Evolutionary conservation across 768 basidiomycete genomes (phyloP).

Genomic region (Amanita thiersii): DNA sequence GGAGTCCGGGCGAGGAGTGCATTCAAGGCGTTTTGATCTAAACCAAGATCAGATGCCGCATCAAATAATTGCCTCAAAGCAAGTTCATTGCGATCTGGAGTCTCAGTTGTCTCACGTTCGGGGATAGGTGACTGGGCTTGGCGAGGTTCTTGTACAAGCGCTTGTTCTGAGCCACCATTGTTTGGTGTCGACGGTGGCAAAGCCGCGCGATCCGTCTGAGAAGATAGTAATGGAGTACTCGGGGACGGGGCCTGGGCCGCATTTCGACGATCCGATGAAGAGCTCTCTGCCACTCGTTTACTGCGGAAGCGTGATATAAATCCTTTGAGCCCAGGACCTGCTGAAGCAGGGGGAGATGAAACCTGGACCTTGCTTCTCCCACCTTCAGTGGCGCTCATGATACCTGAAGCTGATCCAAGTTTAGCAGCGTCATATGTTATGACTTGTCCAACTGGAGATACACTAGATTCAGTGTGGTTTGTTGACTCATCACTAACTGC

Average conservation of each 20-base stretch:
- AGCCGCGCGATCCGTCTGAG: constrained; percentile 8
- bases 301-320: constrained; percentile 74
- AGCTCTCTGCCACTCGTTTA: constrained; percentile 28
- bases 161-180: constrained; percentile 18
- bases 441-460: constrained; percentile 29
- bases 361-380: constrained; percentile 46
- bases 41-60: constrained; percentile 66
- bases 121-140: constrained; percentile 14
- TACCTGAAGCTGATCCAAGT: constrained; percentile 18
- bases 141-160: constrained; percentile 23
- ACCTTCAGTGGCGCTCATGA: constrained; percentile 42
- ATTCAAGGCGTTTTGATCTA: constrained; percentile 64
- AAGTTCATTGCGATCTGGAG: not conserved
- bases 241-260: constrained; percentile 15
- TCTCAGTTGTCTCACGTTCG: constrained; percentile 4
- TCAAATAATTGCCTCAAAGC: constrained; percentile 66
- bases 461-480: not conserved
- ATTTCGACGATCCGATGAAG: constrained; percentile 10
- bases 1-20: constrained; percentile 69
- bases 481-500: not conserved
- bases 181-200: constrained; percentile 8
- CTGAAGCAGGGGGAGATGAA: constrained; percentile 60
- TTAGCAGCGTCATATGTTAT: constrained; percentile 34
- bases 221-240: constrained; percentile 12
- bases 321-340: constrained; percentile 67